phyloP scores from a whole-genome alignment of 768 basidiomycete genomes.

The Serendipita sp. region DNA sequence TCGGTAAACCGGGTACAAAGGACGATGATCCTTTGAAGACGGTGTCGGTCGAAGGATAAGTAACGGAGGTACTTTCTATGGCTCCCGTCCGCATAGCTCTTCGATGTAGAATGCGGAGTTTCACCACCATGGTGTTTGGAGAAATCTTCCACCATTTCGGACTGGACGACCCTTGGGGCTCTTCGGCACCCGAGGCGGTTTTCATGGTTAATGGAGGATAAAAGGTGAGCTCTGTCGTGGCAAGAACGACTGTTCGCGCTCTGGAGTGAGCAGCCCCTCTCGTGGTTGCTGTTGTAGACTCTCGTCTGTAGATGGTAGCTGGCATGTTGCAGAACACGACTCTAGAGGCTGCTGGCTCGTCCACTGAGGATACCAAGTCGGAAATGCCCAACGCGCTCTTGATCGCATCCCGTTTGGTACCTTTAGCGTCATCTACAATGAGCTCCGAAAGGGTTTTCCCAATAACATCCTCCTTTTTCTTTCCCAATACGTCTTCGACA shows the following conservation, averaged over 20 bases:
- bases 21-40: not conserved
- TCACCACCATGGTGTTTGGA: not conserved
- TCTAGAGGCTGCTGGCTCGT: not conserved
- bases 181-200: not conserved
- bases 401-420: constrained; percentile 2
- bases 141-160: not conserved
- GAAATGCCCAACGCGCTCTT: not conserved
- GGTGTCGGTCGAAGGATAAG: not conserved
- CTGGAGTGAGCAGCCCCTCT: not conserved
- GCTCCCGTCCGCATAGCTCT: not conserved
- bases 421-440: not conserved
- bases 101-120: not conserved
- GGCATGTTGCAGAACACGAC: not conserved
- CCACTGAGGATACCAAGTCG: not conserved
- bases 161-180: not conserved
- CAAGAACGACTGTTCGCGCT: not conserved
- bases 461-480: constrained; percentile 19
- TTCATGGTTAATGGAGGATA: not conserved
- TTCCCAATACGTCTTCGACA: constrained; percentile 19
- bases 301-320: not conserved
- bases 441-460: constrained; percentile 15
- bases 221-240: not conserved
- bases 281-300: not conserved
- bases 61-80: not conserved
- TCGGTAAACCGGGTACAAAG: not conserved